Percentiles rank a stretch among this genome's conserved stretches.
phyloP scores from a whole-genome alignment of 139 green algal genomes.

The Trebouxia sp. region DNA sequence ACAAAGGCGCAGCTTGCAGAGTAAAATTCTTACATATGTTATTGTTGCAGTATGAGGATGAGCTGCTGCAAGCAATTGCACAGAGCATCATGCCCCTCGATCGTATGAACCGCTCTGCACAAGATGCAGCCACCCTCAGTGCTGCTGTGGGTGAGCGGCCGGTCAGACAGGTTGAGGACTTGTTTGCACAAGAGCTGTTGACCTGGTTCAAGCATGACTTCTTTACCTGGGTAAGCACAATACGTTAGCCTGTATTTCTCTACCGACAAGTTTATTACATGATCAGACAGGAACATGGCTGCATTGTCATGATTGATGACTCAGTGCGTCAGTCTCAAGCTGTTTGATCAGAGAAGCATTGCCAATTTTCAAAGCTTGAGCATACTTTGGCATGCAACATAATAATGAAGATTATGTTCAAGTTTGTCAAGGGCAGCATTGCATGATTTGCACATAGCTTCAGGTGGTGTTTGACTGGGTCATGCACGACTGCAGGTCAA shows the following conservation, averaged over 20 bases:
- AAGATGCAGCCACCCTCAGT: constrained; percentile 37
- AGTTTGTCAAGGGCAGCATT: background rate
- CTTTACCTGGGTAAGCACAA: constrained; percentile 75
- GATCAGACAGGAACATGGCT: too few species aligned
- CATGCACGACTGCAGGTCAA: constrained; percentile 38
- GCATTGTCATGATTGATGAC: too few species aligned
- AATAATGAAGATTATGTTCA: too few species aligned
- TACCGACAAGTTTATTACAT: background rate
- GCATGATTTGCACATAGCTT: background rate
- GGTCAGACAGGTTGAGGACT: constrained; percentile 37
- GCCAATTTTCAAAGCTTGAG: too few species aligned
- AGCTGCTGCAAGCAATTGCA: constrained; percentile 50
- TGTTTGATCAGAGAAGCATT: too few species aligned
- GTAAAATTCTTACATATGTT: background rate
- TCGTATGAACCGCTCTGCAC: constrained; percentile 32
- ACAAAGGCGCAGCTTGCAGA: background rate
- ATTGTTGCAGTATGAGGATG: constrained; percentile 55
- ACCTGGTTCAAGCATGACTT: constrained; percentile 77
- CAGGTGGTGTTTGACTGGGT: background rate
- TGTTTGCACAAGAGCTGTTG: constrained; percentile 56
- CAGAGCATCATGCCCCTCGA: constrained; percentile 60
- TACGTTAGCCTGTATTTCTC: too few species aligned
- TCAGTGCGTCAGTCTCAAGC: too few species aligned
- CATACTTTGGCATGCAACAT: too few species aligned
- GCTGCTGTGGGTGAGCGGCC: constrained; percentile 41